phyloP scores from a whole-genome alignment of 495 filamentous ascomycete species.

The Cryomyces minteri region DNA sequence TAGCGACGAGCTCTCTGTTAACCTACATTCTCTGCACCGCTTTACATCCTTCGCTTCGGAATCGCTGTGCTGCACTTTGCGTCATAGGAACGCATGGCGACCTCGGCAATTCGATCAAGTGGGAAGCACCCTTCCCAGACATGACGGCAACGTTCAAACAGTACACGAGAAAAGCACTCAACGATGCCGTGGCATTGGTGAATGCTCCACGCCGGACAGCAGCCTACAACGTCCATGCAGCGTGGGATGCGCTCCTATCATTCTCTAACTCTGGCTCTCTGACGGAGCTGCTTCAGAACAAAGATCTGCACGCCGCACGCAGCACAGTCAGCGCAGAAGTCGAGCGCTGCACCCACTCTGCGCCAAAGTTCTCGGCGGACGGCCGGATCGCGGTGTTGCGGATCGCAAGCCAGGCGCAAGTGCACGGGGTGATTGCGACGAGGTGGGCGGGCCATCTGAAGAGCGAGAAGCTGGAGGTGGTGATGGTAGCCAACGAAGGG shows the following conservation, averaged over 20 bases:
- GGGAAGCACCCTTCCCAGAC: slow-evolving; percentile 38
- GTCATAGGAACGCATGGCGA: slow-evolving; percentile 42
- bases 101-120: slow-evolving; percentile 35
- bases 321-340: slow-evolving; percentile 35
- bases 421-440: slow-evolving; percentile 41
- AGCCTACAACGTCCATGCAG: slow-evolving; percentile 30
- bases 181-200: slow-evolving; percentile 33
- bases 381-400: slow-evolving; percentile 36
- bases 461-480: slow-evolving; percentile 30
- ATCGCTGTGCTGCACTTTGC: slow-evolving; percentile 32
- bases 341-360: slow-evolving; percentile 30
- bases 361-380: slow-evolving; percentile 37
- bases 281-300: slow-evolving; percentile 20
- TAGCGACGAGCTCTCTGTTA: slow-evolving; percentile 35
- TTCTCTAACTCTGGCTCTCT: slow-evolving; percentile 14
- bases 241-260: slow-evolving; percentile 32
- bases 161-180: slow-evolving; percentile 35
- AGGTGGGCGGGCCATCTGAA: slow-evolving; percentile 35
- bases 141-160: slow-evolving; percentile 34
- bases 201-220: slow-evolving; percentile 39
- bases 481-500: slow-evolving; percentile 39
- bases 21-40: slow-evolving; percentile 36
- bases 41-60: slow-evolving; percentile 25
- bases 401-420: slow-evolving; percentile 31
- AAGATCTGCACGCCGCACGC: slow-evolving; percentile 23